Base-by-base conservation (phyloP, 352 stramenopile species). In the Chrysophaeum taylorii region DNA sequence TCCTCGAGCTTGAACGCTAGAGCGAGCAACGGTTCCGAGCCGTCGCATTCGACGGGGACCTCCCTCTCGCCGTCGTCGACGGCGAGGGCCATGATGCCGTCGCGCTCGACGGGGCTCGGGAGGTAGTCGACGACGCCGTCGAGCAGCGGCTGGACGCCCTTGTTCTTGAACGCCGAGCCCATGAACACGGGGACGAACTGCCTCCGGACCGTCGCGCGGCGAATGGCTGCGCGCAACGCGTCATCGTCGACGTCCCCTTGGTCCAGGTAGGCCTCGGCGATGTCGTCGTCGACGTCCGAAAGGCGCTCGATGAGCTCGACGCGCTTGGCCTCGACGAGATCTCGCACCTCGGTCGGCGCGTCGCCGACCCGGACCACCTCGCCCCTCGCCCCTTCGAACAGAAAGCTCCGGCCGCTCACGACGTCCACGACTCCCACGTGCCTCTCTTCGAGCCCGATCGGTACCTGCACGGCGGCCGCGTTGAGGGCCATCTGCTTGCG, bases 1-100 rank as follows among this genome's bases (percentile, higher is more conserved):
- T 99, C 95, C 78, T 99, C 95, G 38, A 99, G 82, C 85, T 99
- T 99, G 84, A 99, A 99, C 31, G 96, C 95, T 25, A 99, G 85
- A 27, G 94, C 94, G 29, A 99, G 79, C 38, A 98, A 79, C 61
- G 93, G 92, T 75, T 92, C 87, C 5, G 92, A 81, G 1, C 86
- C 84, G 29, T 85, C 81, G 77, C 89, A 93, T 48, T 86, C 82
- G 41, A 98, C 86, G 0, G 79, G 61, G 31, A 92, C 84, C n/a
- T 89, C 81, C 71, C 89, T 84, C 79, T 98, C 94, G 61, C 92
- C 79, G 2, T 96, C 91, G 38, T 77, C 85, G 73, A 92, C 82
- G 79, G 99, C 93, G 36, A 99, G 78, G 36, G 94, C 95, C 18
- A n/a, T 9, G 79, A 85, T 95, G 80, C 98, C 98, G 23, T 89